Percentiles rank a stretch among this genome's conserved stretches.
phyloP scores from a whole-genome alignment of 345 rosid species.

The Eucalyptus leucophloia region DNA sequence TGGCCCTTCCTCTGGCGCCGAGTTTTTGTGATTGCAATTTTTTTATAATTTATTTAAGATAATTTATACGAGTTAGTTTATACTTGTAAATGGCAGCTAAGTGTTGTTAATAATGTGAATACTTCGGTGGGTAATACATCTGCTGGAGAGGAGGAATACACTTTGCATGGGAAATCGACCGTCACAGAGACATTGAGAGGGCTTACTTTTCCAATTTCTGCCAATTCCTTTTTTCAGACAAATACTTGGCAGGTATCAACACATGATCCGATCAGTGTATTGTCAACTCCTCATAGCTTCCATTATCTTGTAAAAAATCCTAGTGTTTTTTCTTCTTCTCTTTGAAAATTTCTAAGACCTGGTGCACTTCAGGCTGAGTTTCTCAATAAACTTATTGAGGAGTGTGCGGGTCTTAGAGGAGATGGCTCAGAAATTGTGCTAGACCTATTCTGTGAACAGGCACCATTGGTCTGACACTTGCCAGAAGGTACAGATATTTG shows the following conservation, averaged over 20 bases:
- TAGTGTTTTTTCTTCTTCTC: not conserved
- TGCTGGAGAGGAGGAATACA: conserved; percentile 78
- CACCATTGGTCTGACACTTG: conserved; percentile 86
- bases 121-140: conserved; percentile 89
- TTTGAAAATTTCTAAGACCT: not conserved
- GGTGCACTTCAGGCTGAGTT: conserved; percentile 65
- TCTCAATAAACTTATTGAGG: conserved; percentile 75
- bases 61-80: not conserved
- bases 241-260: conserved; percentile 72
- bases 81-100: conserved; percentile 33
- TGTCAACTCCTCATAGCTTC: not conserved
- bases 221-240: conserved; percentile 95
- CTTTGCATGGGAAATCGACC: conserved; percentile 58
- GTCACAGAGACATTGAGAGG: conserved; percentile 77
- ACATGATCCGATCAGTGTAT: not conserved
- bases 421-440: conserved; percentile 91
- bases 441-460: conserved; percentile 94
- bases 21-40: no score
- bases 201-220: conserved; percentile 75
- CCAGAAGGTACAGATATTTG: conserved; percentile 34
- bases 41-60: not conserved
- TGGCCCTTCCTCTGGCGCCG: no score
- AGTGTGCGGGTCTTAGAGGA: conserved; percentile 69
- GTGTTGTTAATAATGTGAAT: conserved; percentile 82
- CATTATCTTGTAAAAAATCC: not conserved